phyloP scores from a whole-genome alignment of 2,329 filamentous ascomycete species.

The Cladosporium sp. region DNA sequence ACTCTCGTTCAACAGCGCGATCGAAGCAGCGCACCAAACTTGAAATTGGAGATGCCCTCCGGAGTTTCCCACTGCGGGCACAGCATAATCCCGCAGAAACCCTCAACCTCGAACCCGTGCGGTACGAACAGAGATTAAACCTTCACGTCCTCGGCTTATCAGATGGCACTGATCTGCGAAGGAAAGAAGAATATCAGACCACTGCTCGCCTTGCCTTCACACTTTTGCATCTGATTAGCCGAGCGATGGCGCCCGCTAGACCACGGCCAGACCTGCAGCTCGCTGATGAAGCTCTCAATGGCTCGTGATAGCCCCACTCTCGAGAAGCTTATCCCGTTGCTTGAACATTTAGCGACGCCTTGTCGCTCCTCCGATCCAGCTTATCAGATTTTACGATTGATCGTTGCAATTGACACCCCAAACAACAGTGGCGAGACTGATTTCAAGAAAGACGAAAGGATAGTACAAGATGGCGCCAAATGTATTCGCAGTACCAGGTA shows the following conservation, averaged over 20 bases:
- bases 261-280: slow-evolving; percentile 7
- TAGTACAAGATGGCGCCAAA: slow-evolving; percentile 58
- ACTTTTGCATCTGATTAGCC: not conserved
- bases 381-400: slow-evolving; percentile 5
- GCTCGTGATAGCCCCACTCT: slow-evolving; percentile 10
- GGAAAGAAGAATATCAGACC: not conserved
- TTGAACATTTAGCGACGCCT: slow-evolving; percentile 11
- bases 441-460: not conserved
- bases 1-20: not conserved
- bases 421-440: too few species aligned
- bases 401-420: too few species aligned
- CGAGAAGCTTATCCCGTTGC: not conserved
- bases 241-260: slow-evolving; percentile 10
- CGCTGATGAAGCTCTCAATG: not conserved
- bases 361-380: not conserved
- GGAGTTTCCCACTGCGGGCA: not conserved
- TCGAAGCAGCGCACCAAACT: not conserved
- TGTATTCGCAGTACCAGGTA: slow-evolving; percentile 71
- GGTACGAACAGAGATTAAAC: not conserved
- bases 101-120: not conserved
- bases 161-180: not conserved
- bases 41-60: not conserved
- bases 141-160: not conserved
- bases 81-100: not conserved
- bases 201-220: not conserved